Conservation (phyloP, 495 filamentous ascomycete species). For the Penicillium dipodomyicola region DNA sequence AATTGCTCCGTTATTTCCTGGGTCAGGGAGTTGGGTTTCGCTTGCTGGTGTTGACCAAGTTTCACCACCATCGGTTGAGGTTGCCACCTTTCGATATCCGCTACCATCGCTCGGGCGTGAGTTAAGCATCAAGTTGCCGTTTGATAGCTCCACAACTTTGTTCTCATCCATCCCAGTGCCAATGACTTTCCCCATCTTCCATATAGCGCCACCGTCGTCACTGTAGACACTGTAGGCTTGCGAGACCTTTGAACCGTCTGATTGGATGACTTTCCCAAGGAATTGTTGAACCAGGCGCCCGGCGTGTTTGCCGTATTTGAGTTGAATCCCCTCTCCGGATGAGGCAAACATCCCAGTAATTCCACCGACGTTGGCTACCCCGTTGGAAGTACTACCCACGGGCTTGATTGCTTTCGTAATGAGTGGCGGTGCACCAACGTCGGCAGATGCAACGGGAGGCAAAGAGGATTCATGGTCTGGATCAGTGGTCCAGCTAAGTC, state of each 20-base stretch:
- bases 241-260: neutral
- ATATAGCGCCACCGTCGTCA: neutral
- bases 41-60: neutral
- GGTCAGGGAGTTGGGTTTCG: neutral
- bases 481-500: neutral
- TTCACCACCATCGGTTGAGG: neutral
- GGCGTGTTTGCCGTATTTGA: neutral
- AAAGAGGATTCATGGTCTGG: neutral
- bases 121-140: neutral
- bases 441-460: neutral
- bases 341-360: neutral
- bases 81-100: neutral
- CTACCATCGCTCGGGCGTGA: neutral
- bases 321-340: neutral
- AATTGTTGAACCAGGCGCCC: constrained; percentile 1
- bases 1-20: neutral
- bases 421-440: neutral
- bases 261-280: neutral
- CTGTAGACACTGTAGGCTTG: neutral
- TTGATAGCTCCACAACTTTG: constrained; percentile 1
- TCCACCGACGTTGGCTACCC: neutral
- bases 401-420: neutral
- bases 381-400: neutral
- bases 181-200: neutral
- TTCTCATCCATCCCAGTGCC: constrained; percentile 3